Evolutionary conservation across 345 rosid genomes (phyloP).

Genomic region (Psidium guajava): DNA sequence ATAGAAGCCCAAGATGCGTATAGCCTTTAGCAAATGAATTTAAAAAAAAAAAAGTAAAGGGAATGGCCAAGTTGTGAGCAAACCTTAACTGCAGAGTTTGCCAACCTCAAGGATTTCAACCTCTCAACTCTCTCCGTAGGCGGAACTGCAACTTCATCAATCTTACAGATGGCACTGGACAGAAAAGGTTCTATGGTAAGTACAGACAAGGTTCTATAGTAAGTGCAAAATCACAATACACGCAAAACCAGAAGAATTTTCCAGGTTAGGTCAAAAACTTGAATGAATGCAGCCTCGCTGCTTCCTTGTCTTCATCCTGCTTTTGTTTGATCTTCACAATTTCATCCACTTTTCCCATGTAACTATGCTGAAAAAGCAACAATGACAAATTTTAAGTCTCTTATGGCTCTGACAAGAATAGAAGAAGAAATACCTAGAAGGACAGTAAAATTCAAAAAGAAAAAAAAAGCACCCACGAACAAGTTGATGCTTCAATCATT

Average conservation of each 20-base stretch:
- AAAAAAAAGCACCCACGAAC: not conserved
- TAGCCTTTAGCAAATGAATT: not conserved
- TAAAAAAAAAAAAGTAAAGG: not conserved
- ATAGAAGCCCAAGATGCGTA: not conserved
- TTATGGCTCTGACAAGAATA: not conserved
- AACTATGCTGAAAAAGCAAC: constrained; percentile 26
- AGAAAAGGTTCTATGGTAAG: constrained; percentile 1
- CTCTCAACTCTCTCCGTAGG: constrained; percentile 27
- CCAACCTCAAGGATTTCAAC: constrained; percentile 43
- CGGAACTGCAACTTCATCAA: constrained; percentile 10
- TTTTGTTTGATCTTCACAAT: constrained; percentile 56
- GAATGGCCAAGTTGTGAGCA: not conserved
- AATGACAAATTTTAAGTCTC: not conserved
- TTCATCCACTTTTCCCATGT: constrained; percentile 44
- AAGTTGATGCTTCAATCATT: not conserved
- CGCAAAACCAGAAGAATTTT: not conserved
- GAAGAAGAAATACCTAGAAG: not conserved
- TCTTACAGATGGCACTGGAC: constrained; percentile 23
- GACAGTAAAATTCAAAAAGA: not conserved
- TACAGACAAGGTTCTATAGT: not conserved
- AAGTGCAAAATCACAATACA: not conserved
- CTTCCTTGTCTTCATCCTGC: constrained; percentile 73
- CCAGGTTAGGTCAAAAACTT: constrained; percentile 27
- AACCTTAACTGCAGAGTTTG: constrained; percentile 40
- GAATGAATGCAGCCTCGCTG: constrained; percentile 55